Conservation (phyloP, 2,329 filamentous ascomycete species). For the Colletotrichum sp. region DNA sequence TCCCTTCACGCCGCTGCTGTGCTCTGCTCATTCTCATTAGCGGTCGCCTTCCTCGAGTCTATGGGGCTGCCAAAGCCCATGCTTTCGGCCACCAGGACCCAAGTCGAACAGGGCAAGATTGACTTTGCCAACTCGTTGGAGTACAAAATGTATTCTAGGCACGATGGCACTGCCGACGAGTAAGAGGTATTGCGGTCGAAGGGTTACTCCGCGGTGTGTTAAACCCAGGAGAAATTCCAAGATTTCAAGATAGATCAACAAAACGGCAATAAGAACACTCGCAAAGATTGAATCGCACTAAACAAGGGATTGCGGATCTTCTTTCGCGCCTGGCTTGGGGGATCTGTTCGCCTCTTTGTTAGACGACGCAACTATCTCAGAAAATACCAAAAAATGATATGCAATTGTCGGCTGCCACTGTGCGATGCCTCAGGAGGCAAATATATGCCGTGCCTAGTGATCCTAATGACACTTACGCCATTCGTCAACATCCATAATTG, state of each 20-base stretch:
- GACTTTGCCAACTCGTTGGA: constrained; percentile 62
- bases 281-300: not conserved
- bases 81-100: constrained; percentile 60
- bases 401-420: not conserved
- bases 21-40: constrained; percentile 34
- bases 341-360: not conserved
- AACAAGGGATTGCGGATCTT: not conserved
- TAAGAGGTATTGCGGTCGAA: not conserved
- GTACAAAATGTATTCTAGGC: constrained; percentile 67
- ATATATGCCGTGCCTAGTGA: not conserved
- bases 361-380: not conserved
- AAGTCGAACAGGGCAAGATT: constrained; percentile 66
- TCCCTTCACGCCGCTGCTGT: not conserved
- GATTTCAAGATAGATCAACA: not conserved
- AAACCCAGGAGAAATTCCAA: not conserved
- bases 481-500: not conserved
- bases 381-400: not conserved
- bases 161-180: constrained; percentile 54
- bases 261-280: not conserved
- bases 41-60: constrained; percentile 64
- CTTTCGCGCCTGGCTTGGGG: not conserved
- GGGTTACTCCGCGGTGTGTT: not conserved
- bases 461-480: not conserved
- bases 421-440: not conserved
- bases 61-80: constrained; percentile 70